Evolutionary conservation across 83 land plant genomes (phyloP), one percentile per base, ranked within the genome.

Genomic region (Picea abies): DNA sequence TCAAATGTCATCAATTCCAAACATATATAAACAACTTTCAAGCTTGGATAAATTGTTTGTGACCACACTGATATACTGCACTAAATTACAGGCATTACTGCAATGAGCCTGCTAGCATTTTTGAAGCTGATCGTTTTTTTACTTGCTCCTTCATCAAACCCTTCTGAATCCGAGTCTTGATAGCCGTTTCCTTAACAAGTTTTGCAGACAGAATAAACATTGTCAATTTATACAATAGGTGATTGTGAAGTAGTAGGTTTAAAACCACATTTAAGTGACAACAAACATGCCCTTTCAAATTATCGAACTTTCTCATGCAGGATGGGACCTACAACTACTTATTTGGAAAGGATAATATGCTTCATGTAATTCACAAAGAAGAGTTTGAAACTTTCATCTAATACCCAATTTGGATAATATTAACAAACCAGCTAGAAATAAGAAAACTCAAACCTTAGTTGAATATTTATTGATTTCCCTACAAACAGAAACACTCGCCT

Each of bases 41-140:
- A 72, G 52, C 49, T 56, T 72, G 4, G 23, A 72, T 72, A 71
- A 39, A 71, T 41, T 72, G 23, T 72, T 39, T 17, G 20, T 35
- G 19, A 49, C 17, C 44, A 41, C 14, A 72, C 52, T 44, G 76
- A 39, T 72, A 39, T 0, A 32, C n/a, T 35, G 44, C 47, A 16
- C 16, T 37, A 71, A 71, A 37, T 37, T 71, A 71, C 20, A 35
- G 47, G 20, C 8, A 15, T 71, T 39, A 35, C 19, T 71, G 47
- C 76, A 71, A 71, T 6, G 76, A 44, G 76, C 56, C 22, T 5
- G 76, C 4, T 9, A 72, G 22, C 76, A 72, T 72, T 44, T 72
- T 72, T 8, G 76, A 72, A 72, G 76, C 37, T 72, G 76, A 0
- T n/a, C 76, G 76, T n/a, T 72, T 72, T 44, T 72, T 72, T 56